Evolutionary conservation across 2,329 filamentous ascomycete genomes (phyloP).

Genomic region (Neodidymelliopsis sp.): DNA sequence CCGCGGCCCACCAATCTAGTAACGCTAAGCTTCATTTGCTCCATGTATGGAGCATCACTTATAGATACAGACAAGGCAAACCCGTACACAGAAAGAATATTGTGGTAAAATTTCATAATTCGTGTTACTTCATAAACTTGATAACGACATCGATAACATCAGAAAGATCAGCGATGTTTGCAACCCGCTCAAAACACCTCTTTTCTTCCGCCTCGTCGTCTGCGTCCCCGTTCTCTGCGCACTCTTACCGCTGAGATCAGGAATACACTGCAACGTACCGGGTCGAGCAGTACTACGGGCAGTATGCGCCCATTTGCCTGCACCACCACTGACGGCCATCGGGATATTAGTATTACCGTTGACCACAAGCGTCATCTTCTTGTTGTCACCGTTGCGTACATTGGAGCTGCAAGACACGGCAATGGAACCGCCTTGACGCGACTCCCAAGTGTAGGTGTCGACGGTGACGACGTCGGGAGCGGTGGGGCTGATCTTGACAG

Average conservation of each 20-base stretch:
- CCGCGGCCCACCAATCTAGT: neutral
- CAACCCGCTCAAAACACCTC: neutral
- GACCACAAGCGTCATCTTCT: constrained; percentile 39
- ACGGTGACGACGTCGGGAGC: constrained; percentile 40
- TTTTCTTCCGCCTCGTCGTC: constrained; percentile 24
- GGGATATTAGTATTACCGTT: constrained; percentile 30
- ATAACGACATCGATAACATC: no score
- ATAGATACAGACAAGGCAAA: no score
- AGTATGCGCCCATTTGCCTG: constrained; percentile 41
- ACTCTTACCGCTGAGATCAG: constrained; percentile 34
- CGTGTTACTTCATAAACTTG: no score
- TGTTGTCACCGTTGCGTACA: constrained; percentile 42
- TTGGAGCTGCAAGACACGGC: constrained; percentile 45
- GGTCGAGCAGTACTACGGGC: constrained; percentile 37
- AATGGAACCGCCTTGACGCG: constrained; percentile 40
- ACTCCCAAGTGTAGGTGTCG: constrained; percentile 45
- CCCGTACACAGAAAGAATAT: no score
- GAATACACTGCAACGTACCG: constrained; percentile 38
- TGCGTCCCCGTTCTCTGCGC: constrained; percentile 23
- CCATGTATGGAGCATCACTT: no score
- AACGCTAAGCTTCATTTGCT: neutral
- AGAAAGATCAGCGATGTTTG: no score
- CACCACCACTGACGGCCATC: constrained; percentile 30
- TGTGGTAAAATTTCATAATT: no score
- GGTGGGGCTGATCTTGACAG: constrained; percentile 35